A percentile compares a stretch with the other conserved stretches of the same genome.
phyloP scores from a whole-genome alignment of 176 grass and related monocot species.

The Cenchrus purpureus region DNA sequence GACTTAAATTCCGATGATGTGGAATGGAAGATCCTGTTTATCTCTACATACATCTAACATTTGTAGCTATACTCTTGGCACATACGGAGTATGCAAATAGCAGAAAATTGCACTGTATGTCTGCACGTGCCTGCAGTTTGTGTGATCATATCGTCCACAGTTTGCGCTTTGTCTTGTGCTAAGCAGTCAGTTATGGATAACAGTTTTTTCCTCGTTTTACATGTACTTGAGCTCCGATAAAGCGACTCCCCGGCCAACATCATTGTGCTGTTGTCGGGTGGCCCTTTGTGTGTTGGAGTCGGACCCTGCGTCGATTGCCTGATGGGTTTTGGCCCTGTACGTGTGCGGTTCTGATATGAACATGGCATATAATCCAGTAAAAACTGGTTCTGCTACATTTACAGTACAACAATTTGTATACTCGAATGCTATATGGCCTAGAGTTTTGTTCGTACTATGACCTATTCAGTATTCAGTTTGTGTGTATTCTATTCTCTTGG shows the following conservation, averaged over 20 bases:
- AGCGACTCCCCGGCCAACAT: no score
- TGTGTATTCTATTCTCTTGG: slow-evolving; percentile 1
- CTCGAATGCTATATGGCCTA: neutral
- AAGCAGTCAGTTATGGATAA: neutral
- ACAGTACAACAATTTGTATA: neutral
- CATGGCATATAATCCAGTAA: neutral
- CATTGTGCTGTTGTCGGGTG: neutral
- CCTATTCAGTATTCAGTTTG: neutral
- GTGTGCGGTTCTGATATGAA: neutral
- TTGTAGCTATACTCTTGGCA: neutral
- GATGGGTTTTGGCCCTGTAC: neutral
- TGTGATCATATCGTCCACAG: neutral
- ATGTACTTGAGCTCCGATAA: neutral
- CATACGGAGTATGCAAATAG: neutral
- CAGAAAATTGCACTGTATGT: neutral
- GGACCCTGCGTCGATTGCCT: neutral
- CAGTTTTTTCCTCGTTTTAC: neutral
- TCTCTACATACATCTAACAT: neutral
- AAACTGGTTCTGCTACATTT: neutral
- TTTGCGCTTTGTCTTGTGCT: neutral
- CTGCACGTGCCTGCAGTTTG: slow-evolving; percentile 4
- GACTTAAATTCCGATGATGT: neutral
- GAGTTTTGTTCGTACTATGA: neutral
- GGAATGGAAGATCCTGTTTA: slow-evolving; percentile 9
- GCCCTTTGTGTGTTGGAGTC: neutral